Evolutionary conservation across 2,329 filamentous ascomycete species (phyloP).

Genomic region (Byssothecium circinans): DNA sequence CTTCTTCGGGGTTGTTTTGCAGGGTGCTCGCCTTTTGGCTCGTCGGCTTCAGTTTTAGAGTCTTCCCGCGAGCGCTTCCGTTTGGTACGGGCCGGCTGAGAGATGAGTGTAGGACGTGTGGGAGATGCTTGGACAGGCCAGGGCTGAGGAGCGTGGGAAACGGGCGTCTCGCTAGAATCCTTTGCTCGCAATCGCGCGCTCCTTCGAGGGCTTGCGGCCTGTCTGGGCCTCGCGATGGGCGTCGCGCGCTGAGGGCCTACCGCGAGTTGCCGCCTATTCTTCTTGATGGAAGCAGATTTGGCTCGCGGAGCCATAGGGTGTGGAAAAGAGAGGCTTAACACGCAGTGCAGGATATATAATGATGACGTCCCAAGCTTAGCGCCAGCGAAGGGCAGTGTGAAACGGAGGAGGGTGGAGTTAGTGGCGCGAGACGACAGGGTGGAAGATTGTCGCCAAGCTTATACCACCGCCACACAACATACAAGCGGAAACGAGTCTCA

Average conservation of each 20-base stretch:
- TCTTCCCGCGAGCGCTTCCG: conserved; percentile 7
- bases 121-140: conserved; percentile 2
- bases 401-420: too few species aligned
- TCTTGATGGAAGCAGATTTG: conserved; percentile 13
- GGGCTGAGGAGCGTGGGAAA: too few species aligned
- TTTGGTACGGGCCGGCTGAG: conserved; percentile 9
- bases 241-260: conserved; percentile 5
- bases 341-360: conserved; percentile 14
- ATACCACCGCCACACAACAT: too few species aligned
- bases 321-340: conserved; percentile 8
- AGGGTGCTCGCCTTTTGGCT: conserved; percentile 9
- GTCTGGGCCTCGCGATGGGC: conserved; percentile 9
- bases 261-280: conserved; percentile 7
- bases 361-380: neutral
- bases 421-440: too few species aligned
- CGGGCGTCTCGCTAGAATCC: too few species aligned
- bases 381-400: neutral
- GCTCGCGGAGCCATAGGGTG: conserved; percentile 9
- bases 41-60: conserved; percentile 11
- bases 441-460: too few species aligned
- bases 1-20: conserved; percentile 4
- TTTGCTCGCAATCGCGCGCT: conserved; percentile 10
- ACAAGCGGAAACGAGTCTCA: too few species aligned
- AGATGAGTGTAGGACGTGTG: conserved; percentile 2
- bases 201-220: conserved; percentile 6